These are phyloP conservation scores for Podospora pseudocomata DNA, from an alignment of 495 filamentous ascomycete species.

Conservation along the genomic window DNA sequence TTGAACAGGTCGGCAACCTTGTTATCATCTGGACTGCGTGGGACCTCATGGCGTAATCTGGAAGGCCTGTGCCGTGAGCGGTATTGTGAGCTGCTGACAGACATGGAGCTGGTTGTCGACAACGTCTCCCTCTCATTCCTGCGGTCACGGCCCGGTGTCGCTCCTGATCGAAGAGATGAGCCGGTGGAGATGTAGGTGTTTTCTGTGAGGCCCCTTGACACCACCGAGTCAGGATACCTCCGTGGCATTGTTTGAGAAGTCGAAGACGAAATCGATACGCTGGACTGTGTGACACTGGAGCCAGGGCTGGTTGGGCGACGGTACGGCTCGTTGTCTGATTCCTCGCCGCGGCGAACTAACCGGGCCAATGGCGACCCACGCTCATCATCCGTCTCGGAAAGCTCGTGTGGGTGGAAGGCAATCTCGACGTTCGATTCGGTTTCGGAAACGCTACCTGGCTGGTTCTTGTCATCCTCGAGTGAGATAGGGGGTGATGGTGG, in stretches of 20 bases:
- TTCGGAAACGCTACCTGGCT: slow-evolving; percentile 39
- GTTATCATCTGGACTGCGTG: slow-evolving; percentile 57
- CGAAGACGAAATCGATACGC: slow-evolving; percentile 52
- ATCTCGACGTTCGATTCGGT: slow-evolving; percentile 44
- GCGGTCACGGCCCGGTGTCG: slow-evolving; percentile 36
- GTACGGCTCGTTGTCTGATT: slow-evolving; percentile 51
- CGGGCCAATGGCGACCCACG: slow-evolving; percentile 63
- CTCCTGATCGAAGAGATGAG: slow-evolving; percentile 48
- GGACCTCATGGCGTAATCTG: slow-evolving; percentile 76
- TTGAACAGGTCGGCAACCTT: slow-evolving; percentile 64
- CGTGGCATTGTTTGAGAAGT: slow-evolving; percentile 39
- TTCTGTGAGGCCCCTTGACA: slow-evolving; percentile 50
- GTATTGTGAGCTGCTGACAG: slow-evolving; percentile 57
- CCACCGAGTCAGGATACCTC: slow-evolving; percentile 42
- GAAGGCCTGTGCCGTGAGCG: slow-evolving; percentile 63
- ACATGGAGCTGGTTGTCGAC: slow-evolving; percentile 58
- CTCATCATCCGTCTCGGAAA: slow-evolving; percentile 65
- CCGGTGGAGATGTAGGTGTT: slow-evolving; percentile 63
- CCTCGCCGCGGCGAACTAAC: slow-evolving; percentile 56
- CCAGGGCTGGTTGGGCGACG: slow-evolving; percentile 59
- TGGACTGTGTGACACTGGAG: slow-evolving; percentile 64
- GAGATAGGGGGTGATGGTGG: slow-evolving; percentile 76
- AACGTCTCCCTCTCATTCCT: slow-evolving; percentile 53
- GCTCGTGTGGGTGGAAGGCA: slow-evolving; percentile 48
- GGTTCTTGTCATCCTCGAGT: slow-evolving; percentile 55